Conservation (phyloP, 2,329 filamentous ascomycete genomes). For the Karstenula rhodostoma region DNA sequence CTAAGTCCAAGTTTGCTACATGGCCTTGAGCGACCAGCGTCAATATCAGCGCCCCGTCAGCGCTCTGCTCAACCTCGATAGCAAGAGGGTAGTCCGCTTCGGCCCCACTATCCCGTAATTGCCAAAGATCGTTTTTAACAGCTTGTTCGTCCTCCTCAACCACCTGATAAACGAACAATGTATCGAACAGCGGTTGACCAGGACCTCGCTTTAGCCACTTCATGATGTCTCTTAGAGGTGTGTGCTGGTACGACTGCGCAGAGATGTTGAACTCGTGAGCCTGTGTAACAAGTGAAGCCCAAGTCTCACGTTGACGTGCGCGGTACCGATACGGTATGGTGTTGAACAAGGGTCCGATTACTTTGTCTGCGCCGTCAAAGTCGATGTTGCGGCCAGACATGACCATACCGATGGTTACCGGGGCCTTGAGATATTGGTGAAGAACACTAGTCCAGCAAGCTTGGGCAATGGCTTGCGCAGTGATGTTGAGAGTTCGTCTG, state of each 20-base stretch:
- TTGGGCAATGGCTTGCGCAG: slow-evolving; percentile 80
- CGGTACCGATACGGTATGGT: slow-evolving; percentile 76
- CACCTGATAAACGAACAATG: slow-evolving; percentile 81
- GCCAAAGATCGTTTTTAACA: slow-evolving; percentile 61
- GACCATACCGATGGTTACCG: slow-evolving; percentile 73
- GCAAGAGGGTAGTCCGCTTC: slow-evolving; percentile 77
- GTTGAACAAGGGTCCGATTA: slow-evolving; percentile 88
- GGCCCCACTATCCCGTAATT: slow-evolving; percentile 48
- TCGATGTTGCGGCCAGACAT: slow-evolving; percentile 80
- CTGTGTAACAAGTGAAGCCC: slow-evolving; percentile 65
- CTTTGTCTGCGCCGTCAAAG: slow-evolving; percentile 68
- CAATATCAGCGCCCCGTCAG: slow-evolving; percentile 60
- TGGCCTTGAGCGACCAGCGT: slow-evolving; percentile 67
- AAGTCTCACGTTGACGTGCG: slow-evolving; percentile 58
- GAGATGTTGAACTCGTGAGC: slow-evolving; percentile 77
- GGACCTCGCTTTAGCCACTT: slow-evolving; percentile 74
- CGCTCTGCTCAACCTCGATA: slow-evolving; percentile 71
- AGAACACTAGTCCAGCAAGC: slow-evolving; percentile 75
- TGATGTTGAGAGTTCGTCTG: slow-evolving; percentile 71
- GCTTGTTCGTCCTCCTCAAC: slow-evolving; percentile 30
- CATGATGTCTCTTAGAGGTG: slow-evolving; percentile 78
- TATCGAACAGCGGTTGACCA: slow-evolving; percentile 71
- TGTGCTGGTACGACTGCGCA: slow-evolving; percentile 77
- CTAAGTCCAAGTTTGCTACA: slow-evolving; percentile 46
- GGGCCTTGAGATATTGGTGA: slow-evolving; percentile 56